phyloP scores from a whole-genome alignment of 257 asterid genomes.

The Fraxinus cuspidata region DNA sequence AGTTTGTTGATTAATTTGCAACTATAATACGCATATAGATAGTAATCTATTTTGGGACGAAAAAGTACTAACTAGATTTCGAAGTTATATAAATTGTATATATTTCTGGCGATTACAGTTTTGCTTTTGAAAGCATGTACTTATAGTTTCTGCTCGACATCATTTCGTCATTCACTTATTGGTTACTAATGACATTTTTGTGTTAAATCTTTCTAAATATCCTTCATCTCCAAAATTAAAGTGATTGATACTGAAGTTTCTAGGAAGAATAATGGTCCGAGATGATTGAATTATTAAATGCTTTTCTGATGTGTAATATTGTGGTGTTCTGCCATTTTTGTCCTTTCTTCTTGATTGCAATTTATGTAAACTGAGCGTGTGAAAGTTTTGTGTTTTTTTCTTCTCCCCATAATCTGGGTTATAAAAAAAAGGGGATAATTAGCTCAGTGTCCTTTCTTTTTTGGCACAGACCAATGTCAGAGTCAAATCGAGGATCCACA shows the following conservation, averaged over 20 bases:
- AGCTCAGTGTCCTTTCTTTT: slow-evolving; percentile 4
- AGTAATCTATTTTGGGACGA: slow-evolving; percentile 3
- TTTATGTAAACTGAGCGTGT: neutral
- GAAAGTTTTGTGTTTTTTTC: neutral
- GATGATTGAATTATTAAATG: neutral
- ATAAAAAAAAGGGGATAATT: neutral
- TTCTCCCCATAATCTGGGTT: neutral
- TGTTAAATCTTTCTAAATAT: neutral
- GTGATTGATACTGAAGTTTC: neutral
- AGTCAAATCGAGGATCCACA: slow-evolving; percentile 60
- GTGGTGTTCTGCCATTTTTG: neutral
- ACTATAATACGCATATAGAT: neutral
- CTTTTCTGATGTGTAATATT: neutral
- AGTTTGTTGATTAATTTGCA: slow-evolving; percentile 5
- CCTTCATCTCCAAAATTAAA: neutral
- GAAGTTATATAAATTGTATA: neutral
- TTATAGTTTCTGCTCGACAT: neutral
- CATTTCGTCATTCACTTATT: neutral
- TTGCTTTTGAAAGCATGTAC: neutral
- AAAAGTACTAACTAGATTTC: slow-evolving; percentile 1
- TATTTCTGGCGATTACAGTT: slow-evolving; percentile 5
- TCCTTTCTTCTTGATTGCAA: neutral
- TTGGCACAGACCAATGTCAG: slow-evolving; percentile 65
- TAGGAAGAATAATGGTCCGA: neutral
- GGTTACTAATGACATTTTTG: neutral